Evolutionary conservation across 768 basidiomycete genomes (phyloP).

Genomic region (Boletus tylopilopsis): DNA sequence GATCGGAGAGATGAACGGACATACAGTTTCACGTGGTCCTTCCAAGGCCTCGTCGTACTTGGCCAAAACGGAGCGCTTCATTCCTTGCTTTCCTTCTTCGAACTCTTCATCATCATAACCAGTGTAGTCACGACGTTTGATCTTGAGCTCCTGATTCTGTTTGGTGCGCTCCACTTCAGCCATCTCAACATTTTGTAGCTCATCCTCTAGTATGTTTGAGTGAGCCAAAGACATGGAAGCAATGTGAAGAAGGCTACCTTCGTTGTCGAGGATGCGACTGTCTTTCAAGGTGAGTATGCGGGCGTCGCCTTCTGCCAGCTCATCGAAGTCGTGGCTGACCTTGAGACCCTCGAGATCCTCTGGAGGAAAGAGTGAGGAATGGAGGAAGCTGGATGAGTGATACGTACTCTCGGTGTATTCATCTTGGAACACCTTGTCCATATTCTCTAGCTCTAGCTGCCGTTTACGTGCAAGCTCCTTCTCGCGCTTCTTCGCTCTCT

Average conservation of each 20-base stretch:
- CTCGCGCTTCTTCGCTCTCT: constrained; percentile 84
- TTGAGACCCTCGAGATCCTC: constrained; percentile 92
- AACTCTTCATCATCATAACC: constrained; percentile 98
- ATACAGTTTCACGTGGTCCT: constrained; percentile 64
- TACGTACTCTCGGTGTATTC: constrained; percentile 85
- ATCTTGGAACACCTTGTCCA: constrained; percentile 73
- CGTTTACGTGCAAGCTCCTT: constrained; percentile 84
- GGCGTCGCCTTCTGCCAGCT: constrained; percentile 89
- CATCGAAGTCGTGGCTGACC: constrained; percentile 93
- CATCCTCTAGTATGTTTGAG: constrained; percentile 71
- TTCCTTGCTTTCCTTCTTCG: constrained; percentile 63
- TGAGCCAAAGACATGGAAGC: not conserved
- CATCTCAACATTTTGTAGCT: constrained; percentile 93
- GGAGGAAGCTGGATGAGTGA: not conserved
- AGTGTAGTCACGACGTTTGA: constrained; percentile 85
- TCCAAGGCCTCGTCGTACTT: constrained; percentile 95
- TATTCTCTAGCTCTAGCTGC: constrained; percentile 76
- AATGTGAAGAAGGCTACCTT: constrained; percentile 61
- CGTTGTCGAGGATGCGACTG: constrained; percentile 89
- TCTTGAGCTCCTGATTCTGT: constrained; percentile 80
- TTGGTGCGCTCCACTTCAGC: constrained; percentile 81
- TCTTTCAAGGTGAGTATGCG: constrained; percentile 97
- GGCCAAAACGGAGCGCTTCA: constrained; percentile 77
- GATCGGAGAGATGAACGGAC: constrained; percentile 17
- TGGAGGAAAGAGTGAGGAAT: constrained; percentile 27